These are phyloP conservation scores for Phanerochaete carnosa DNA, from an alignment of 768 basidiomycete species.

Conservation along the genomic window DNA sequence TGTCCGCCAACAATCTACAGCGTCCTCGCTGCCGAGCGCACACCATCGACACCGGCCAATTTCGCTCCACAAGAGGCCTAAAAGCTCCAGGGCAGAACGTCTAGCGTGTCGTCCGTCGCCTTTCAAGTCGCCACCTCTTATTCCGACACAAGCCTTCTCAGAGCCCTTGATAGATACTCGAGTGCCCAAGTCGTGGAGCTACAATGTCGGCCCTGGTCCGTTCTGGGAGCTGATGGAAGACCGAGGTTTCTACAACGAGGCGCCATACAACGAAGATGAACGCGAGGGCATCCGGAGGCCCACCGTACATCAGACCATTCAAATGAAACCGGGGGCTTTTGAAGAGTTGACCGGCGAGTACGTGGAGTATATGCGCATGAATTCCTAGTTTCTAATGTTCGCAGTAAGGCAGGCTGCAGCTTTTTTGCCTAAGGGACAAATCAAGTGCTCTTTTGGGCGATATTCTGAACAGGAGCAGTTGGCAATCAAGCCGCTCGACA, in stretches of 20 bases:
- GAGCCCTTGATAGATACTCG: slow-evolving; percentile 47
- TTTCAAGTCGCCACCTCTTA: slow-evolving; percentile 41
- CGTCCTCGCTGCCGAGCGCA: slow-evolving; percentile 40
- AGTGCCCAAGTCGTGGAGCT: slow-evolving; percentile 69
- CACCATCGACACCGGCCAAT: slow-evolving; percentile 74
- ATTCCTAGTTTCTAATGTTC: background rate
- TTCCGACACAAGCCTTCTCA: slow-evolving; percentile 50
- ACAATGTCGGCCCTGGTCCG: slow-evolving; percentile 72
- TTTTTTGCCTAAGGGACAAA: slow-evolving; percentile 58
- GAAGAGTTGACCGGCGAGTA: slow-evolving; percentile 15
- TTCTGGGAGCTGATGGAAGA: slow-evolving; percentile 81
- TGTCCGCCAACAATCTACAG: slow-evolving; percentile 20
- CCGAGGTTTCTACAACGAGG: slow-evolving; percentile 74
- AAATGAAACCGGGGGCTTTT: slow-evolving; percentile 7
- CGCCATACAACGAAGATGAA: slow-evolving; percentile 22
- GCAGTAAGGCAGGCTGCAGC: slow-evolving; percentile 46
- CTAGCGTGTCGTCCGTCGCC: slow-evolving; percentile 35
- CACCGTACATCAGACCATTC: slow-evolving; percentile 48
- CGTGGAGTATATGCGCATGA: background rate
- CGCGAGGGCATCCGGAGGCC: slow-evolving; percentile 51
- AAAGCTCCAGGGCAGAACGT: background rate
- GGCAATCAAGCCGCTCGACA: slow-evolving; percentile 52
- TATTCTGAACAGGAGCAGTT: slow-evolving; percentile 47
- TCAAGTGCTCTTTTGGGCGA: slow-evolving; percentile 64
- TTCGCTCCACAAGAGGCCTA: slow-evolving; percentile 46